Percentiles rank a stretch among this genome's conserved stretches.
These are phyloP conservation scores for Aspergillus hortae DNA, from an alignment of 2,329 filamentous ascomycete genomes.

Conservation along the genomic window DNA sequence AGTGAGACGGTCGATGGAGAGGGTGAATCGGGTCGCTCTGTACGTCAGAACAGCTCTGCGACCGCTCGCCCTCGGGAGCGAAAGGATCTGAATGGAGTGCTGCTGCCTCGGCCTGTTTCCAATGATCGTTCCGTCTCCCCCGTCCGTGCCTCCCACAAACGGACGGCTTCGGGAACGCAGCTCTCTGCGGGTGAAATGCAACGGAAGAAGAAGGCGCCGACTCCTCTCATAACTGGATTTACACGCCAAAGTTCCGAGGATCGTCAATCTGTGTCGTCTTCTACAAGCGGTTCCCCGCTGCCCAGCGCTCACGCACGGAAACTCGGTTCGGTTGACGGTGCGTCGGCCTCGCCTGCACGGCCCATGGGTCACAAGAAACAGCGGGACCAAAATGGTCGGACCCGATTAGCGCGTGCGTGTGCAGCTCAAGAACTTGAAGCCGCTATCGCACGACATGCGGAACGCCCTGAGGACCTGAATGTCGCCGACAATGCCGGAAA, in stretches of 20 bases:
- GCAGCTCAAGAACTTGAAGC: slow-evolving; percentile 77
- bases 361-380: slow-evolving; percentile 72
- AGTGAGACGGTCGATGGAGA: slow-evolving; percentile 34
- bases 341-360: slow-evolving; percentile 62
- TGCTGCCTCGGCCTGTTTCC: slow-evolving; percentile 26
- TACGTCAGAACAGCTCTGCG: slow-evolving; percentile 16
- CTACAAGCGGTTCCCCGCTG: slow-evolving; percentile 42
- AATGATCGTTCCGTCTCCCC: slow-evolving; percentile 37
- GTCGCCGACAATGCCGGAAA: slow-evolving; percentile 93
- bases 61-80: slow-evolving; percentile 21
- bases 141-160: slow-evolving; percentile 32
- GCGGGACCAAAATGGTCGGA: slow-evolving; percentile 88
- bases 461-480: slow-evolving; percentile 84
- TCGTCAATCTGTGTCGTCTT: slow-evolving; percentile 43
- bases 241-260: slow-evolving; percentile 45
- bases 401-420: slow-evolving; percentile 83
- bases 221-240: slow-evolving; percentile 39
- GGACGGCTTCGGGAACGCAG: slow-evolving; percentile 34
- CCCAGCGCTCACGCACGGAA: slow-evolving; percentile 41
- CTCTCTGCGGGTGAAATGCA: slow-evolving; percentile 17
- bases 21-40: slow-evolving; percentile 23
- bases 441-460: slow-evolving; percentile 69
- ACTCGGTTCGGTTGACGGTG: slow-evolving; percentile 37
- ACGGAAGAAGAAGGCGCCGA: slow-evolving; percentile 37
- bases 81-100: slow-evolving; percentile 24